Conservation (phyloP, 305 asterid species). For the Fraxinus sp. region DNA sequence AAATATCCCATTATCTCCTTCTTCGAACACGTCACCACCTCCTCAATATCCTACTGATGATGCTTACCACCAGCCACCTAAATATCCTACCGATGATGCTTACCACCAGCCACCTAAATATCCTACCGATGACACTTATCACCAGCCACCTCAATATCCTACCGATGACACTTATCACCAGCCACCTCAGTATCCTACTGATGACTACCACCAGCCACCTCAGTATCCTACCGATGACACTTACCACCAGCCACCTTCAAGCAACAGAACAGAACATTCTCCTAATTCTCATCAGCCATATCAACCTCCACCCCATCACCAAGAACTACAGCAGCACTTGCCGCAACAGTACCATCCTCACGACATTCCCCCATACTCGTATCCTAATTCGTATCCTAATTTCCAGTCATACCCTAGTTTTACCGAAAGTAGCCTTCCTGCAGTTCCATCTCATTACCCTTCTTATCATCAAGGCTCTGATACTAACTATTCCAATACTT, state of each 20-base stretch:
- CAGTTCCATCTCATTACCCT: slow-evolving; percentile 63
- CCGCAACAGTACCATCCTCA: slow-evolving; percentile 58
- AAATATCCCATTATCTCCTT: slow-evolving; percentile 33
- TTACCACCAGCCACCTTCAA: slow-evolving; percentile 36
- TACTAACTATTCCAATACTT: slow-evolving; percentile 42
- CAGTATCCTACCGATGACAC: slow-evolving; percentile 42
- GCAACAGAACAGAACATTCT: slow-evolving; percentile 35
- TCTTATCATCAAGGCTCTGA: slow-evolving; percentile 65
- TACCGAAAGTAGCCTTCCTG: slow-evolving; percentile 64
- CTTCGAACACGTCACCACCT: slow-evolving; percentile 35
- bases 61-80: neutral
- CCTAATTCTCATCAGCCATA: slow-evolving; percentile 45
- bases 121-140: neutral
- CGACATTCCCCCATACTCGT: slow-evolving; percentile 40
- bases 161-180: neutral
- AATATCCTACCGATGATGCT: neutral
- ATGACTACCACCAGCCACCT: slow-evolving; percentile 11
- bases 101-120: neutral
- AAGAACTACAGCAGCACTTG: slow-evolving; percentile 49
- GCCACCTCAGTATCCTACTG: neutral
- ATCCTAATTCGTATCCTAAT: slow-evolving; percentile 62
- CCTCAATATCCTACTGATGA: neutral
- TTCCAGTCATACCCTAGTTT: slow-evolving; percentile 80
- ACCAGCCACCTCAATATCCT: neutral
- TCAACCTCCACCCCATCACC: slow-evolving; percentile 53